Percentiles rank a stretch among this genome's conserved stretches.
phyloP scores from a whole-genome alignment of 768 basidiomycete genomes.

The Termitomyces titanicus region DNA sequence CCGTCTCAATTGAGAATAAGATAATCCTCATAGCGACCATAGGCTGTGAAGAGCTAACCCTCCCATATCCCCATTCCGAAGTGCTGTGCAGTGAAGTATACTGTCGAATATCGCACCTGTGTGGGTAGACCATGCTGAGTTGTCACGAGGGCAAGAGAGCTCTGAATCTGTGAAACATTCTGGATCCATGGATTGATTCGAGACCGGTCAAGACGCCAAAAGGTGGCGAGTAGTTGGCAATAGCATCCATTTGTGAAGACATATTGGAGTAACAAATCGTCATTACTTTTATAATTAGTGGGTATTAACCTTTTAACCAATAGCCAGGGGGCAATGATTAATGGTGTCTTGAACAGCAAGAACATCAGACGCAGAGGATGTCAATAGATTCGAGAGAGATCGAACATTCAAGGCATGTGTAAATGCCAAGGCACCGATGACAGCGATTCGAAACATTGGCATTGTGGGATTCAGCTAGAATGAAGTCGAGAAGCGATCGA shows the following conservation, averaged over 20 bases:
- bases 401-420: background rate
- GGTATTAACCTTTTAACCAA: background rate
- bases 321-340: background rate
- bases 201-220: background rate
- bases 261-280: background rate
- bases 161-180: background rate
- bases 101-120: background rate
- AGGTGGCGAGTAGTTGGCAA: background rate
- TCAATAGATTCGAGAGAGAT: background rate
- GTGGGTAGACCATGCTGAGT: background rate
- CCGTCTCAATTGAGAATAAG: background rate
- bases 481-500: too few relatives aligned
- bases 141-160: too few relatives aligned
- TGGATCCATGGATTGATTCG: too few relatives aligned
- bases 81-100: background rate
- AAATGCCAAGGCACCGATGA: too few relatives aligned
- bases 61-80: background rate
- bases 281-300: background rate
- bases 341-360: background rate
- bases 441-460: background rate
- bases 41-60: background rate
- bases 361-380: background rate
- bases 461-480: too few relatives aligned
- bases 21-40: background rate
- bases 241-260: background rate